Evolutionary conservation across 2,329 filamentous ascomycete genomes (phyloP).

Genomic region (Talaromyces marneffei): DNA sequence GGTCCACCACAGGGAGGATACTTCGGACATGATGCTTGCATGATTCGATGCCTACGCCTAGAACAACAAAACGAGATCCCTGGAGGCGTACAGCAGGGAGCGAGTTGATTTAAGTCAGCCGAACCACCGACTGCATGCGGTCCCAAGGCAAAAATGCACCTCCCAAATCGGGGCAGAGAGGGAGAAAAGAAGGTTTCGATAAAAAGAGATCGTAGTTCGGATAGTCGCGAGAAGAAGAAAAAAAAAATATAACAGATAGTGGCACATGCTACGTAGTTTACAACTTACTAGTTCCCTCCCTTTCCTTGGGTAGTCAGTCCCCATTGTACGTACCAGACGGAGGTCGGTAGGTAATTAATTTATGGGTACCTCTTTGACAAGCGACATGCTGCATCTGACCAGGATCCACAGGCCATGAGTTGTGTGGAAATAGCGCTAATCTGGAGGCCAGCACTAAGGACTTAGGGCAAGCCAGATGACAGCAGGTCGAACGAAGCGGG

Average conservation of each 20-base stretch:
- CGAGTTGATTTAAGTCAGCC: neutral
- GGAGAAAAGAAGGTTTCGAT: neutral
- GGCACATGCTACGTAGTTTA: neutral
- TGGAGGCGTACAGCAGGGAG: neutral
- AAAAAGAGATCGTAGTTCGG: neutral
- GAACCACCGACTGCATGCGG: neutral
- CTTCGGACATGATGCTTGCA: conserved; percentile 23
- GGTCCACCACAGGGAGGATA: conserved; percentile 42
- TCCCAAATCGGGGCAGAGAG: neutral
- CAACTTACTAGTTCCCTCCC: neutral
- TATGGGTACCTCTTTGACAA: neutral
- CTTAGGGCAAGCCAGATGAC: neutral
- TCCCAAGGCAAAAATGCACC: neutral
- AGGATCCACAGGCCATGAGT: conserved; percentile 6
- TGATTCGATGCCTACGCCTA: conserved; percentile 7
- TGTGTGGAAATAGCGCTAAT: neutral
- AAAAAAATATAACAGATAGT: neutral
- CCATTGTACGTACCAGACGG: too few relatives aligned
- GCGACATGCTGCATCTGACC: neutral
- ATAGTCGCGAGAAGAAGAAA: neutral
- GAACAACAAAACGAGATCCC: neutral
- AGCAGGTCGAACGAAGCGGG: neutral
- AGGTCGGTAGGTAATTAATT: too few relatives aligned
- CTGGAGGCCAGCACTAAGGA: neutral
- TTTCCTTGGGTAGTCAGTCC: neutral